Percentiles rank a stretch among this genome's conserved stretches.
These are phyloP conservation scores for Globisporangium recalcitrans DNA, from an alignment of 352 stramenopile species.

Conservation along the genomic window DNA sequence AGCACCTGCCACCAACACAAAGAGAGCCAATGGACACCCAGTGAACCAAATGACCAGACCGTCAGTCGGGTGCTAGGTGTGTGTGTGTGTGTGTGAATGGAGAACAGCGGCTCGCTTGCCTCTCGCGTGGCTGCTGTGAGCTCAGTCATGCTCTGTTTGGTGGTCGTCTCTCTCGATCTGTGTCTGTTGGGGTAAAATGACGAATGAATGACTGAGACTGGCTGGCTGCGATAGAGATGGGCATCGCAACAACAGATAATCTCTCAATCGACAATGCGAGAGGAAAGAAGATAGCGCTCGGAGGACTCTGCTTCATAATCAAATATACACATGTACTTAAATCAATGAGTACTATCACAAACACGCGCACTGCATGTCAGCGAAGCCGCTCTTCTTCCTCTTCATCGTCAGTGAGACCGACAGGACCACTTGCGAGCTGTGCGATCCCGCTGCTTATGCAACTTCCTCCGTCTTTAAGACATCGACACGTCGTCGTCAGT, in stretches of 20 bases:
- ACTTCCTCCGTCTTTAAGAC: not conserved
- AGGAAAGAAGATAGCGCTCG: no score
- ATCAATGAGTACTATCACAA: not conserved
- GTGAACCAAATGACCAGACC: no score
- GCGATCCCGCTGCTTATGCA: no score
- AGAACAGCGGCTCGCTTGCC: not conserved
- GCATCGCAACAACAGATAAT: not conserved
- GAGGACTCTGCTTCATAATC: not conserved
- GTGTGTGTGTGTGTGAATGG: not conserved
- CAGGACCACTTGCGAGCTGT: no score
- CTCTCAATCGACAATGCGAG: not conserved
- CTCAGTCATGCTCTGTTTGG: not conserved
- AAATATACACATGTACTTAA: not conserved
- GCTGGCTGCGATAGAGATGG: not conserved
- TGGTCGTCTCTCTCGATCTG: not conserved
- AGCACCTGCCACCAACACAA: constrained; percentile 25
- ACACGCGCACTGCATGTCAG: not conserved
- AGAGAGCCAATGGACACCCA: not conserved
- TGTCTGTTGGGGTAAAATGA: not conserved
- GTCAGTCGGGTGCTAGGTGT: not conserved
- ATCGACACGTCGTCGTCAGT: not conserved
- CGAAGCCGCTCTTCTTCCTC: not conserved
- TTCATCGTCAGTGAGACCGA: not conserved
- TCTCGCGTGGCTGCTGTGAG: constrained; percentile 6
- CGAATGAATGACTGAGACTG: not conserved